Base-by-base conservation (phyloP, 2,329 filamentous ascomycete species). In the Nemania serpens region DNA sequence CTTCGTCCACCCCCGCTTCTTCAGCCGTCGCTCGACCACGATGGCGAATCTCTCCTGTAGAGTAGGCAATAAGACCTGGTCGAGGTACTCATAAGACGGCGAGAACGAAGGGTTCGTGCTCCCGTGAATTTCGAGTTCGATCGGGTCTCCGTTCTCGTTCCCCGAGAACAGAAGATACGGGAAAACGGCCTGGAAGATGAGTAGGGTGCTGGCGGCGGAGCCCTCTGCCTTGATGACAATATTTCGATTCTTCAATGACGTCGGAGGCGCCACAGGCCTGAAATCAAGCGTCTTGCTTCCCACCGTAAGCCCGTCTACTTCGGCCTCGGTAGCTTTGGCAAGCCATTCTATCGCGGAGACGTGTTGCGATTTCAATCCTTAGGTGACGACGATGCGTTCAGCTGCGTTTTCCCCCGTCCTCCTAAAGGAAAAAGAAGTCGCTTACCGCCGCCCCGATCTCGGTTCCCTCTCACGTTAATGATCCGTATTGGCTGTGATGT, bases 291-390 rank as follows among this genome's bases (percentile, higher is more conserved):
- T 79, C 43, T 75, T 75, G 62, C 80, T 84, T 17, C 85, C 84
- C 15, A 86, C 77, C 0, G 68, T 66, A 22, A 86, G 76, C 5
- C 84, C 84, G 0, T 77, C 71, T 0, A 83, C 79, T 7, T 81
- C 73, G 4, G 84, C 85, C 1, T 74, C 72, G 1, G 83, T 86
- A 2, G 77, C 80, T 5, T 78, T 72, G 4, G 82, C 82, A 0
- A 88, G 79, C 73, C 78, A 86, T 60, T 78, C 71, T 9, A 88
- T 80, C 1, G 83, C 78, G 0, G 85, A 76, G 29, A 86, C 80
- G 65, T 88, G 86, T 66, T 89, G 86, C 1, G 79, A 79, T 68
- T 86, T 87, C 34, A 88, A 77, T 25, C 86, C 85, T 85, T 34
- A 11, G 4, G 13, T 6, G 48, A 15, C 5, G 45, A 17, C n/a